Conservation (phyloP, 2,329 filamentous ascomycete genomes). For the Microsporum audouinii region DNA sequence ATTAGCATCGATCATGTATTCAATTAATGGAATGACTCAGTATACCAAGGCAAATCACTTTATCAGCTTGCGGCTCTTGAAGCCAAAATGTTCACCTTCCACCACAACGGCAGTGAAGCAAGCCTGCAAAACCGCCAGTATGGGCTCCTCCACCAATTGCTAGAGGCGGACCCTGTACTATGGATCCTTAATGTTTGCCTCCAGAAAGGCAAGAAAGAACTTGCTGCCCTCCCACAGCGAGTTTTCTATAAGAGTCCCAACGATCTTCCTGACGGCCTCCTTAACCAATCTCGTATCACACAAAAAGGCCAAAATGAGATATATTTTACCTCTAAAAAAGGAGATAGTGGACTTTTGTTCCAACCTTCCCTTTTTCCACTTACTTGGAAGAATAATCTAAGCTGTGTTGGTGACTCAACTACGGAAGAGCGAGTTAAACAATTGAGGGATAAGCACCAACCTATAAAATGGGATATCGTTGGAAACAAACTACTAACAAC, state of each 20-base stretch:
- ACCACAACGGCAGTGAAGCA: background rate
- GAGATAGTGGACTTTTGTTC: background rate
- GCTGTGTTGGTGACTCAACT: background rate
- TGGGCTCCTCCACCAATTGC: background rate
- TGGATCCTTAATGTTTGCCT: background rate
- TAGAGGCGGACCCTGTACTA: background rate
- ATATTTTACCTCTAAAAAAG: background rate
- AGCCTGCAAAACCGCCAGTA: background rate
- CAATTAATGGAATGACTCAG: background rate
- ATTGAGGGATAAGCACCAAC: too few relatives aligned
- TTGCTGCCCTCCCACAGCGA: background rate
- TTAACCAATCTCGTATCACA: background rate
- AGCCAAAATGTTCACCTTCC: background rate
- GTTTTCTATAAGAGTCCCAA: background rate
- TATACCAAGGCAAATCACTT: background rate
- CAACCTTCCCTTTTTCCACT: background rate
- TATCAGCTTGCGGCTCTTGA: background rate
- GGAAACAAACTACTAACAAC: too few relatives aligned
- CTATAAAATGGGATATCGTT: too few relatives aligned
- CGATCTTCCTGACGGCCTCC: background rate
- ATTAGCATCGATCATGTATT: background rate
- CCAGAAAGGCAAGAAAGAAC: background rate
- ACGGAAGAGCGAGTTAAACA: background rate
- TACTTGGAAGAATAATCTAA: background rate
- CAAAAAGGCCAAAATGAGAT: background rate